These are phyloP conservation scores for Xanthoparmelia taractica DNA, from an alignment of 495 filamentous ascomycete genomes.

Conservation along the genomic window DNA sequence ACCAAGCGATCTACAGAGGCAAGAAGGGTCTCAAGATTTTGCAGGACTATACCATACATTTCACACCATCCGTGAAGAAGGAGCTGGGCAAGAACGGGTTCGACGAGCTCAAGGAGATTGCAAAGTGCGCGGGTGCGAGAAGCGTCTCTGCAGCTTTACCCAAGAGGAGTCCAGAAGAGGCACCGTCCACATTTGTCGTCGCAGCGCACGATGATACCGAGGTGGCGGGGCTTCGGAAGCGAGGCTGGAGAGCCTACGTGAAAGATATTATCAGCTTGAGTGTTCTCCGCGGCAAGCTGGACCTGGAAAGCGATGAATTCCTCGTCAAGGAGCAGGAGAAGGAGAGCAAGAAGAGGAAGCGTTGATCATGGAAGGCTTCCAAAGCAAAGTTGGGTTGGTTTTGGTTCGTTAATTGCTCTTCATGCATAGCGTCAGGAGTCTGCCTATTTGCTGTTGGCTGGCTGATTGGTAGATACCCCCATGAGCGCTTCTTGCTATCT, in stretches of 20 bases:
- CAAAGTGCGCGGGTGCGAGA: constrained; percentile 26
- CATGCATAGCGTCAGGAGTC: background rate
- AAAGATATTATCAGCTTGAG: constrained; percentile 24
- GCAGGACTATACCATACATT: constrained; percentile 27
- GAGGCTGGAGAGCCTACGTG: constrained; percentile 12
- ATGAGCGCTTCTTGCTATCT: background rate
- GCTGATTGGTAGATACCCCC: constrained; percentile 9
- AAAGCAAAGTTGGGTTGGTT: no score
- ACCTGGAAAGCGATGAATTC: constrained; percentile 23
- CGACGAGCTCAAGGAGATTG: constrained; percentile 32
- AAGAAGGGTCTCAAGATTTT: constrained; percentile 25
- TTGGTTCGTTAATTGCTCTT: background rate
- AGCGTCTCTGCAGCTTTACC: constrained; percentile 12
- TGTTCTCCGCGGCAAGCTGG: constrained; percentile 22
- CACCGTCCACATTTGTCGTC: constrained; percentile 15
- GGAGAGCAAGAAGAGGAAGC: constrained; percentile 14
- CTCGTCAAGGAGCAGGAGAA: constrained; percentile 2
- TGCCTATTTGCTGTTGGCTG: background rate
- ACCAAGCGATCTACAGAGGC: constrained; percentile 24
- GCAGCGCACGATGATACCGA: constrained; percentile 11
- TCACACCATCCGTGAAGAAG: constrained; percentile 32
- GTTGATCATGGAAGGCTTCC: background rate
- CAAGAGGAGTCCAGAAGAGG: constrained; percentile 10
- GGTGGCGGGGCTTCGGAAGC: background rate
- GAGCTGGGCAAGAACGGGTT: constrained; percentile 27